Percentiles rank a stretch among this genome's conserved stretches.
Conservation (phyloP, 1,139 yeast genomes). For the Blastobotrys serpentis region DNA sequence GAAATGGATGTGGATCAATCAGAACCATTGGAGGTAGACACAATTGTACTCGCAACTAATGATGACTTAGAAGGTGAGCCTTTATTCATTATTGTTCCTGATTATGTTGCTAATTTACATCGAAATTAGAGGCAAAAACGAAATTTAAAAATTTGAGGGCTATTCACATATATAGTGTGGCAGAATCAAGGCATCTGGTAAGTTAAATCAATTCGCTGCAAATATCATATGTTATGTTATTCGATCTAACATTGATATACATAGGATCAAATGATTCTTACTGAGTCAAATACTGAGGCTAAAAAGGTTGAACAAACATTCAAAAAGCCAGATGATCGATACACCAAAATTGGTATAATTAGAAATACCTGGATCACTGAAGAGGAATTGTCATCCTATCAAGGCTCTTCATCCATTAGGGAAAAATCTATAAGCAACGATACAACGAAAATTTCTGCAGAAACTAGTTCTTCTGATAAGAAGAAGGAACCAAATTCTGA, state of each 20-base stretch:
- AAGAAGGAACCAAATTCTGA: conserved; percentile 1
- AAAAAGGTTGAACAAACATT: conserved; percentile 11
- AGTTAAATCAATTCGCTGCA: no score
- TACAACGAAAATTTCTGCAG: no score
- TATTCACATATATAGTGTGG: conserved; percentile 27
- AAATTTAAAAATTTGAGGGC: conserved; percentile 21
- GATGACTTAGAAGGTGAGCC: conserved; percentile 3
- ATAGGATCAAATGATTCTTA: conserved; percentile 13
- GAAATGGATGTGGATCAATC: no score
- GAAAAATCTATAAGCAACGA: no score
- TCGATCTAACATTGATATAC: conserved; percentile 7
- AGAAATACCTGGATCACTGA: conserved; percentile 14
- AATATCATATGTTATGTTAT: neutral
- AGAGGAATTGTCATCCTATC: no score
- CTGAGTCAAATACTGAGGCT: conserved; percentile 8
- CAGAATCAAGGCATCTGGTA: conserved; percentile 19
- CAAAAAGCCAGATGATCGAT: conserved; percentile 13
- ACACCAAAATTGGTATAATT: conserved; percentile 18
- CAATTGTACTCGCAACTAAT: conserved; percentile 1
- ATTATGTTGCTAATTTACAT: no score
- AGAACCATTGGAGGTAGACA: neutral
- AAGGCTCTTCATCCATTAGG: no score
- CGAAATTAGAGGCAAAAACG: conserved; percentile 20
- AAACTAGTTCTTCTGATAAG: no score
- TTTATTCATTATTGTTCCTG: no score